These are phyloP conservation scores for Arabidopsis lyrata DNA, from an alignment of 441 rosid species.

Conservation along the genomic window DNA sequence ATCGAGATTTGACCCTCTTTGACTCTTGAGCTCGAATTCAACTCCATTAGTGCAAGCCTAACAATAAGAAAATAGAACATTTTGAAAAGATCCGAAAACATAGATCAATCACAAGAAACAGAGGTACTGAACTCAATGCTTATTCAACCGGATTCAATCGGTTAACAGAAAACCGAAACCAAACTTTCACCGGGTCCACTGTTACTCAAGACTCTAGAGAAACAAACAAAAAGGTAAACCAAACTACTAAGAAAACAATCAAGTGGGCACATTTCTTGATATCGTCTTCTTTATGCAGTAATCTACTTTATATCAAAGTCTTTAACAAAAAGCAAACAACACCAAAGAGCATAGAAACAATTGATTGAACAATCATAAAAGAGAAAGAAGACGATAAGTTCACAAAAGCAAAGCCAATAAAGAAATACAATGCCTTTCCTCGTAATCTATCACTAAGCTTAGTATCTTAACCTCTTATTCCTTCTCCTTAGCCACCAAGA, in stretches of 20 bases:
- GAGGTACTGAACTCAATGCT: not conserved
- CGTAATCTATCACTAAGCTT: constrained; percentile 40
- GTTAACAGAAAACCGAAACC: constrained; percentile 3
- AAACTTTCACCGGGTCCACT: not conserved
- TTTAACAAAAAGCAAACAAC: constrained; percentile 45
- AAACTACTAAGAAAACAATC: constrained; percentile 37
- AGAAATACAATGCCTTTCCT: constrained; percentile 42
- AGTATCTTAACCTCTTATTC: constrained; percentile 19
- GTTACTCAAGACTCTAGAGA: constrained; percentile 17
- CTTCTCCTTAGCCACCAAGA: constrained; percentile 49
- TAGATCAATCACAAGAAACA: constrained; percentile 13
- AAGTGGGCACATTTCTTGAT: constrained; percentile 21
- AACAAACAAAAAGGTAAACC: constrained; percentile 22
- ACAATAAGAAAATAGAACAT: not conserved
- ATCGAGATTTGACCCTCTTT: not conserved
- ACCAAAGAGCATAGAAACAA: constrained; percentile 36
- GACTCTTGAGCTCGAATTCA: not conserved
- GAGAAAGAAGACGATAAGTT: constrained; percentile 28
- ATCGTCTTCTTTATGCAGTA: constrained; percentile 22
- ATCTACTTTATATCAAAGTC: constrained; percentile 35
- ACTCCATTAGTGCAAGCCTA: constrained; percentile 7
- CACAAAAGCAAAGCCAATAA: constrained; percentile 41
- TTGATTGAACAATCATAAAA: constrained; percentile 39
- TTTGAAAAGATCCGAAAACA: not conserved
- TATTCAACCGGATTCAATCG: not conserved